A percentile compares a stretch with the other conserved stretches of the same genome.
These are phyloP conservation scores for Lagenidium giganteum DNA, from an alignment of 352 stramenopile genomes.

Conservation along the genomic window DNA sequence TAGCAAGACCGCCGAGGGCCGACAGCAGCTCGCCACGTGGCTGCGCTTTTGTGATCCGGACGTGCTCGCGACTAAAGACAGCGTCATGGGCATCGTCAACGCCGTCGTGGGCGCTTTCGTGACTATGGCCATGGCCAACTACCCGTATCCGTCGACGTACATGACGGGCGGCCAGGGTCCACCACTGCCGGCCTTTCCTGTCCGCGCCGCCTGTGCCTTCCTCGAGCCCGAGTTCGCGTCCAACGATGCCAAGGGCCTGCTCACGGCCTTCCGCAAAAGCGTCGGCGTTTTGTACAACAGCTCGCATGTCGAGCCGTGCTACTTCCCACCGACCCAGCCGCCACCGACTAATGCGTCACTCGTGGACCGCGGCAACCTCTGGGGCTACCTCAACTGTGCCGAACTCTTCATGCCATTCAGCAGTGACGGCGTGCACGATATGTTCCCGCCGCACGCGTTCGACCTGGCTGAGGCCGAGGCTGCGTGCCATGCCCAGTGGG, in stretches of 20 bases:
- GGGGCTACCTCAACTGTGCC: constrained; percentile 43
- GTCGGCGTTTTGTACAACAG: constrained; percentile 47
- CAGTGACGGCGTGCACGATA: constrained; percentile 30
- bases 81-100: constrained; percentile 11
- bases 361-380: constrained; percentile 33
- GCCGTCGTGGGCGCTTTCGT: constrained; percentile 17
- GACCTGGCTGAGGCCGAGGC: constrained; percentile 25
- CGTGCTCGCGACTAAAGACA: constrained; percentile 15
- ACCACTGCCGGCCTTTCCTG: constrained; percentile 27
- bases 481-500: constrained; percentile 31
- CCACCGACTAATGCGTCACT: constrained; percentile 19
- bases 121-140: constrained; percentile 37
- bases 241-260: constrained; percentile 12
- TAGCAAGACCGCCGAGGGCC: constrained; percentile 13
- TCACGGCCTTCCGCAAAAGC: constrained; percentile 28
- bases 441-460: constrained; percentile 20
- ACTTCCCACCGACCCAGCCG: constrained; percentile 11
- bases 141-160: constrained; percentile 44
- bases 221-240: constrained; percentile 21
- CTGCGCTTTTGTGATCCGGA: constrained; percentile 26
- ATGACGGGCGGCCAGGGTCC: constrained; percentile 35
- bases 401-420: constrained; percentile 44
- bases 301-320: constrained; percentile 25
- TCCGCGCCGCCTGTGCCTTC: constrained; percentile 28
- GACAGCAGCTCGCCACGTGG: constrained; percentile 15